phyloP scores from a whole-genome alignment of 768 basidiomycete species.

The Termitomyces sp. region DNA sequence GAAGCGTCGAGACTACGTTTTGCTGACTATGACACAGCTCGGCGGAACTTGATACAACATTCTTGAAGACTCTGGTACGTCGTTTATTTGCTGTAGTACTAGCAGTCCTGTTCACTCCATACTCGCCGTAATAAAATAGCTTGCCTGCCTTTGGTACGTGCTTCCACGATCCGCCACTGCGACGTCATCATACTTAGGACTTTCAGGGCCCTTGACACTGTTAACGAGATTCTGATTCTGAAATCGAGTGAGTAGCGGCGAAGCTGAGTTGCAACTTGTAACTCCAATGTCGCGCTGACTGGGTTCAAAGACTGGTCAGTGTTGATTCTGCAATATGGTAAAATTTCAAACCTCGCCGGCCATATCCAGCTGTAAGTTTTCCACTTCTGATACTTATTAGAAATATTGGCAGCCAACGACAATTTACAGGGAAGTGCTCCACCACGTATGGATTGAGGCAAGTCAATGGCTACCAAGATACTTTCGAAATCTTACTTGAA shows the following conservation, averaged over 20 bases:
- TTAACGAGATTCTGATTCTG: neutral
- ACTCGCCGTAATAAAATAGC: neutral
- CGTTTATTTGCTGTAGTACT: too few species aligned
- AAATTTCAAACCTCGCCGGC: too few species aligned
- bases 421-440: neutral
- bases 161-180: too few species aligned
- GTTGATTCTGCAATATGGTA: slow-evolving; percentile 2
- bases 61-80: neutral
- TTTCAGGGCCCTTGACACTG: slow-evolving; percentile 1
- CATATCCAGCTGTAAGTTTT: neutral
- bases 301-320: neutral
- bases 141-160: neutral
- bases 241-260: neutral
- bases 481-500: neutral
- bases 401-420: too few species aligned
- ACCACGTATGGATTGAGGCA: neutral
- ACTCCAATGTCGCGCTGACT: too few species aligned
- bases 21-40: neutral
- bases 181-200: neutral
- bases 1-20: too few species aligned
- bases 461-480: neutral
- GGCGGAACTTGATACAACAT: neutral
- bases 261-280: neutral
- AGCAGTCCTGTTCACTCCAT: too few species aligned
- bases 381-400: too few species aligned